Evolutionary conservation across 2,329 filamentous ascomycete genomes (phyloP).

Genomic region (Chaetomium olivaceum): DNA sequence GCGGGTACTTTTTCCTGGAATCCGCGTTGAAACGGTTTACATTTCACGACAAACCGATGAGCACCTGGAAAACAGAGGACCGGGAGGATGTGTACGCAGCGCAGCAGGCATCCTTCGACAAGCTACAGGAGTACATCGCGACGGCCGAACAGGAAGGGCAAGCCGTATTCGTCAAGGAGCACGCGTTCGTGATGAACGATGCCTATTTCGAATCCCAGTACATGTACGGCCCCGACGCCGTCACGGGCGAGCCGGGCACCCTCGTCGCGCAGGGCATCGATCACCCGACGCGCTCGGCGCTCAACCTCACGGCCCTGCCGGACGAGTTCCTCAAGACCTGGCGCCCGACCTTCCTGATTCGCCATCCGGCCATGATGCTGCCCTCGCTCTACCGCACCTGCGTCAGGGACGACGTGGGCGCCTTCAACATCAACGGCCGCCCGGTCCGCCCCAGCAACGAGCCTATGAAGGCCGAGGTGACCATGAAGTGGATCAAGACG

Average conservation of each 20-base stretch:
- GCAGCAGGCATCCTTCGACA: not conserved
- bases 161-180: conserved; percentile 1
- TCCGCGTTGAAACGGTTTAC: not conserved
- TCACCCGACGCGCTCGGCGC: not conserved
- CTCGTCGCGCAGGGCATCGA: not conserved
- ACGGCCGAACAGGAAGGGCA: not conserved
- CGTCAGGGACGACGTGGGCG: not conserved
- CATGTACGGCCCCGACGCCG: not conserved
- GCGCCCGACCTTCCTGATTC: conserved; percentile 4
- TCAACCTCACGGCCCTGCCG: not conserved
- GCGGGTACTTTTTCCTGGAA: not conserved
- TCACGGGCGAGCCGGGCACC: not conserved
- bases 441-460: not conserved
- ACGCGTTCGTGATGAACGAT: not conserved
- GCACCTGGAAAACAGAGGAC: not conserved
- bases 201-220: not conserved
- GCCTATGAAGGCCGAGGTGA: not conserved
- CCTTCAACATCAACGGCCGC: not conserved
- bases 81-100: not conserved
- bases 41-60: not conserved
- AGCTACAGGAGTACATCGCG: not conserved
- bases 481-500: not conserved
- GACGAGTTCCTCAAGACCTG: conserved; percentile 6
- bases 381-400: conserved; percentile 7
- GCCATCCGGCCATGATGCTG: not conserved